These are phyloP conservation scores for Geranium incanum DNA, from an alignment of 441 rosid species.

Conservation along the genomic window DNA sequence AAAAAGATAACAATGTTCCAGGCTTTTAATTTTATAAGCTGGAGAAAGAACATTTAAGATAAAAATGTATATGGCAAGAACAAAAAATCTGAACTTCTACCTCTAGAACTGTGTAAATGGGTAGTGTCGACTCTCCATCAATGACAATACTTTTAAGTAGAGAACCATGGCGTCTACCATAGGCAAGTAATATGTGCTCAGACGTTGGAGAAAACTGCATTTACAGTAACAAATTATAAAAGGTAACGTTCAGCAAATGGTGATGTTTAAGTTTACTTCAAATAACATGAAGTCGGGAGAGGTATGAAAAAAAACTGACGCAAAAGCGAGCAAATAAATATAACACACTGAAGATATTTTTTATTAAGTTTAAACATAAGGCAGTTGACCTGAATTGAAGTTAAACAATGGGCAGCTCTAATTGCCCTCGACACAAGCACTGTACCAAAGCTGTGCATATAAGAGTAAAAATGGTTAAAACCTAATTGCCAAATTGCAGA, in stretches of 20 bases:
- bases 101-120: slow-evolving; percentile 78
- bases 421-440: slow-evolving; percentile 77
- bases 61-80: neutral
- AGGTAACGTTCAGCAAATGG: neutral
- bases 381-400: slow-evolving; percentile 77
- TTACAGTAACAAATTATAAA: slow-evolving; percentile 10
- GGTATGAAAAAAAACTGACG: too few relatives aligned
- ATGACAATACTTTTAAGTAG: slow-evolving; percentile 70
- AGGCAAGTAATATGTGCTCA: slow-evolving; percentile 76
- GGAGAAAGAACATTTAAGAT: neutral
- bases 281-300: too few relatives aligned
- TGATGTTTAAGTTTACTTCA: too few relatives aligned
- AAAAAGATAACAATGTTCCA: neutral
- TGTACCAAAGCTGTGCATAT: slow-evolving; percentile 52
- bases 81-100: slow-evolving; percentile 30
- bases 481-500: slow-evolving; percentile 10
- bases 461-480: slow-evolving; percentile 13
- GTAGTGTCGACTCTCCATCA: slow-evolving; percentile 65
- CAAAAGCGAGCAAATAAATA: neutral
- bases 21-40: neutral
- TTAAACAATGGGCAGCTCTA: slow-evolving; percentile 88
- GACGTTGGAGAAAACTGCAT: slow-evolving; percentile 87
- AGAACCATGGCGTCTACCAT: slow-evolving; percentile 81
- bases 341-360: too few relatives aligned
- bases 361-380: too few relatives aligned